phyloP scores from a whole-genome alignment of 2,329 filamentous ascomycete genomes.

The Chaetomiaceae sp. region DNA sequence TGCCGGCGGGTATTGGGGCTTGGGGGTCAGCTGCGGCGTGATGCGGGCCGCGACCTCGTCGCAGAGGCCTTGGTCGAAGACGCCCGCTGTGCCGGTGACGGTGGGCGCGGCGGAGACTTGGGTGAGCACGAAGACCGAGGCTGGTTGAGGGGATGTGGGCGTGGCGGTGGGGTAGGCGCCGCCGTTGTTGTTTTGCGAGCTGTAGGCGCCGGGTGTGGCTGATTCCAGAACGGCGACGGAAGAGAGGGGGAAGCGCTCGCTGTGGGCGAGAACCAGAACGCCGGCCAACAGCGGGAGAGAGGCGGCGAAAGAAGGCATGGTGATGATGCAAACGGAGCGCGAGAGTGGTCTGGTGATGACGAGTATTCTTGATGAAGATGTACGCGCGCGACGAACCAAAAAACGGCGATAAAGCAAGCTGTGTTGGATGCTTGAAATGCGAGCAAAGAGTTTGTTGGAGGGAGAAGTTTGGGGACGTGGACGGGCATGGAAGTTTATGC shows the following conservation, averaged over 20 bases:
- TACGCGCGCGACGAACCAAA: neutral
- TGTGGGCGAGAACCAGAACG: conserved; percentile 3
- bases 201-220: neutral
- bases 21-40: conserved; percentile 8
- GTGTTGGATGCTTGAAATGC: conserved; percentile 2
- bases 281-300: conserved; percentile 6
- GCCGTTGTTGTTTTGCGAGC: too few species aligned
- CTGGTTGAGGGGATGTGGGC: neutral
- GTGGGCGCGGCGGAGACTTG: conserved; percentile 4
- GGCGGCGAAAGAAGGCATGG: conserved; percentile 4
- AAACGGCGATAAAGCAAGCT: neutral
- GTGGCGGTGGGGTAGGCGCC: neutral
- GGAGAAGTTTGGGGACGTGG: neutral
- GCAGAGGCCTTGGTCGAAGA: conserved; percentile 1
- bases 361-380: conserved; percentile 1
- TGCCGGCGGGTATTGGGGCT: conserved; percentile 1
- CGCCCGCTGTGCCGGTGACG: neutral
- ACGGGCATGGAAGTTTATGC: neutral
- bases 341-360: neutral
- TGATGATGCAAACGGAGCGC: conserved; percentile 1
- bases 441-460: conserved; percentile 5
- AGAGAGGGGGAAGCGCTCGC: neutral
- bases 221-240: neutral
- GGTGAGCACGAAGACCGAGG: conserved; percentile 1
- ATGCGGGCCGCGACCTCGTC: conserved; percentile 6